Conservation (phyloP, 495 filamentous ascomycete genomes). For the Xylaria castorea region DNA sequence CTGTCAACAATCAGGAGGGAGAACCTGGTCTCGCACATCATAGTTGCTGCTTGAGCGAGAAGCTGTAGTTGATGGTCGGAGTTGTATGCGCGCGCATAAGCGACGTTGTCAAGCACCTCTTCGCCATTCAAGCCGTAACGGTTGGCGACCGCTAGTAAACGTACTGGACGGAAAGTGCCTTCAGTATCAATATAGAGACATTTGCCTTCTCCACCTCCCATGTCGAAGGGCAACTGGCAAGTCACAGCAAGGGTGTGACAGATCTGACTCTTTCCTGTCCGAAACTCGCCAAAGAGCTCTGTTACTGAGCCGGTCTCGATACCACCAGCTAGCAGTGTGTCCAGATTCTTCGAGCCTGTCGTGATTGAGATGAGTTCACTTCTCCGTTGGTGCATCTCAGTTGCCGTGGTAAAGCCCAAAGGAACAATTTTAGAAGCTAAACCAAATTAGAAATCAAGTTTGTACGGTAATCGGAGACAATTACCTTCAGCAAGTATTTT, state of each 20-base stretch:
- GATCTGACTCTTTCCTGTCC: conserved; percentile 97
- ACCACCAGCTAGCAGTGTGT: conserved; percentile 92
- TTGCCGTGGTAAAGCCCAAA: conserved; percentile 99
- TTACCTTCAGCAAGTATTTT: conserved; percentile 92
- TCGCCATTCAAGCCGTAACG: conserved; percentile 93
- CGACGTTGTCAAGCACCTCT: conserved; percentile 97
- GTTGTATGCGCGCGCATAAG: conserved; percentile 97
- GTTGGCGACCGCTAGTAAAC: conserved; percentile 88
- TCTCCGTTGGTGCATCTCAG: conserved; percentile 96
- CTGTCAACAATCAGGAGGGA: conserved; percentile 94
- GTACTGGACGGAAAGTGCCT: conserved; percentile 94
- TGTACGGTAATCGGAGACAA: neutral
- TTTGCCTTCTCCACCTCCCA: conserved; percentile 98
- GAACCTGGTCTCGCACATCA: conserved; percentile 99
- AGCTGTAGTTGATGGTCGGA: conserved; percentile 96
- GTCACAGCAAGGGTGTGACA: conserved; percentile 99
- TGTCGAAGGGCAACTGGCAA: conserved; percentile 96
- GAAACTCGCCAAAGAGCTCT: conserved; percentile 98
- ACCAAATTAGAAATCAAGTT: conserved; percentile 26
- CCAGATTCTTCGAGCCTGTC: conserved; percentile 94
- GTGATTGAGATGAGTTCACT: conserved; percentile 98
- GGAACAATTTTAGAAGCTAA: conserved; percentile 93
- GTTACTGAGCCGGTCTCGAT: conserved; percentile 97
- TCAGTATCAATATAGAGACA: conserved; percentile 99
- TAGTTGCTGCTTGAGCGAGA: conserved; percentile 90